Evolutionary conservation across 2,329 filamentous ascomycete species (phyloP).

Genomic region (Moelleriella libera): DNA sequence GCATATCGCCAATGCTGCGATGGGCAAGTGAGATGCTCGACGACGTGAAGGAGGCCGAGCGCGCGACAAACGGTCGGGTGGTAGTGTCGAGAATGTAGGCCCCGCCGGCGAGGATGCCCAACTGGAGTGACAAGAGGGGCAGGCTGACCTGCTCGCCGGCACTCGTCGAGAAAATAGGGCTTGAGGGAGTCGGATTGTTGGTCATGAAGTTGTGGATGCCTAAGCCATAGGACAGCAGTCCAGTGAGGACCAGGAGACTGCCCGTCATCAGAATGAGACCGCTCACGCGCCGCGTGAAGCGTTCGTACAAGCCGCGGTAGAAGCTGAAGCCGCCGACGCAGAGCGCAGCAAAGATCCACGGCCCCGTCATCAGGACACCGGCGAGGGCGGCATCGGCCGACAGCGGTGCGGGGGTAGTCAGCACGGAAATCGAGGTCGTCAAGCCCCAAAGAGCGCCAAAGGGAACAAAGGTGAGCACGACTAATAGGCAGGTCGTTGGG

Average conservation of each 20-base stretch:
- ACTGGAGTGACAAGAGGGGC: slow-evolving; percentile 27
- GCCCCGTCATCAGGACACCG: slow-evolving; percentile 29
- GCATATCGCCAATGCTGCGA: slow-evolving; percentile 34
- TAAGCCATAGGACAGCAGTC: slow-evolving; percentile 30
- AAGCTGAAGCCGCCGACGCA: slow-evolving; percentile 18
- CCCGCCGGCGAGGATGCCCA: slow-evolving; percentile 32
- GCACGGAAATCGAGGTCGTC: slow-evolving; percentile 26
- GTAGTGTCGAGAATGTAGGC: slow-evolving; percentile 24
- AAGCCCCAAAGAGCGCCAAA: slow-evolving; percentile 32
- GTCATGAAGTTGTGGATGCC: slow-evolving; percentile 17
- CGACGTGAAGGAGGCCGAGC: slow-evolving; percentile 34
- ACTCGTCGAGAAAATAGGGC: slow-evolving; percentile 12
- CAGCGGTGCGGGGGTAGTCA: slow-evolving; percentile 31
- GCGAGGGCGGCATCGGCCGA: slow-evolving; percentile 22
- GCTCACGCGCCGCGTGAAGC: slow-evolving; percentile 19
- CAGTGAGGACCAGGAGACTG: slow-evolving; percentile 22
- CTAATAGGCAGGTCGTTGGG: slow-evolving; percentile 33
- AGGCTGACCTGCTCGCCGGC: slow-evolving; percentile 17
- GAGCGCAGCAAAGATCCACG: slow-evolving; percentile 25
- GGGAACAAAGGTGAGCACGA: slow-evolving; percentile 29
- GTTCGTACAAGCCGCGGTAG: slow-evolving; percentile 14
- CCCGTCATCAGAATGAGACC: slow-evolving; percentile 21
- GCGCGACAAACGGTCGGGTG: slow-evolving; percentile 25
- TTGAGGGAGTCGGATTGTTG: slow-evolving; percentile 6
- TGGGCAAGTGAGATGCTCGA: slow-evolving; percentile 29